Conservation (phyloP, 2,329 filamentous ascomycete genomes). For the Ilyonectria destructans region DNA sequence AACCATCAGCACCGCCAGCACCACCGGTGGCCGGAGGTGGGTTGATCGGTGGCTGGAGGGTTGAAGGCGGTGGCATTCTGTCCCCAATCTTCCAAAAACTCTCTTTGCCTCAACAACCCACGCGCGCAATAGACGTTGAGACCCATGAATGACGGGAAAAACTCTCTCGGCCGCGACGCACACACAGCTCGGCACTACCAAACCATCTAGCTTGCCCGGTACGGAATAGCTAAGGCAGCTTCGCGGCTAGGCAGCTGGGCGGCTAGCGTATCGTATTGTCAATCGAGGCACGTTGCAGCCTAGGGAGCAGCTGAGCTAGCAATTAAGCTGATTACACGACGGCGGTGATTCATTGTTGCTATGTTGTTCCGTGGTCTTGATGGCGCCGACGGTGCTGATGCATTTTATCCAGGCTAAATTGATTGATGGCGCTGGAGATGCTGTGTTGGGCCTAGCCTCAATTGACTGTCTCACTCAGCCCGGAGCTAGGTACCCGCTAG, state of each 20-base stretch:
- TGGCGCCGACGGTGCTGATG: background rate
- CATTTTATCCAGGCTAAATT: background rate
- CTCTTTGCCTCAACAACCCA: background rate
- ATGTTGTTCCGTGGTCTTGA: background rate
- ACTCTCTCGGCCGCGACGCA: background rate
- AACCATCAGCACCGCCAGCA: background rate
- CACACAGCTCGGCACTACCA: background rate
- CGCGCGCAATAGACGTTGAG: background rate
- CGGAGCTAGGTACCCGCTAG: too few relatives aligned
- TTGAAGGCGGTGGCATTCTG: conserved; percentile 1
- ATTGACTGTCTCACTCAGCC: too few relatives aligned
- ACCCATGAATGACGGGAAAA: background rate
- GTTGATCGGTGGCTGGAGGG: conserved; percentile 2
- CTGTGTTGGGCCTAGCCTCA: background rate
- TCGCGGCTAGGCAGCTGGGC: background rate
- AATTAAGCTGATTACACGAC: too few relatives aligned
- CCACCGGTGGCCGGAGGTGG: background rate
- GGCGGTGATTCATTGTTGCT: background rate
- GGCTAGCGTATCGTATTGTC: background rate
- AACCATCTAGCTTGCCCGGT: background rate
- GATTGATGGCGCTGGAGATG: background rate
- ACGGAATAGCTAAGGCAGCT: background rate
- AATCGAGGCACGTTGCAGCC: background rate
- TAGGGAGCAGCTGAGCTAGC: background rate
- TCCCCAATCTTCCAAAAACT: conserved; percentile 2